Percentiles rank a stretch among this genome's conserved stretches.
Conservation (phyloP, 225 moss, liverwort and hornwort species). For the Straminergon stramineum region DNA sequence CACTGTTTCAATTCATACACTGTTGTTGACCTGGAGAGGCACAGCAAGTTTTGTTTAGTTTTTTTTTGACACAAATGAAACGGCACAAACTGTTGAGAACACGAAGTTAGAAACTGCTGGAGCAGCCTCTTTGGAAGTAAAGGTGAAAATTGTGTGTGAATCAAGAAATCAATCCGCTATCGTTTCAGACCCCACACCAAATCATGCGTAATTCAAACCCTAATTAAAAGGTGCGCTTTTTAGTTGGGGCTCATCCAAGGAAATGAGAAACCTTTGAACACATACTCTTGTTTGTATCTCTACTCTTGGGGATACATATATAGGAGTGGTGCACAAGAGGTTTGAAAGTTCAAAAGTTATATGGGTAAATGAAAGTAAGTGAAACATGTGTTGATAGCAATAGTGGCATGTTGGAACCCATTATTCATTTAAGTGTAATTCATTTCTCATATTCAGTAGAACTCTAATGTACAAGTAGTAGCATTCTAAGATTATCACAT, state of each 20-base stretch:
- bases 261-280: not conserved
- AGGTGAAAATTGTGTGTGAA: too few species aligned
- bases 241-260: too few species aligned
- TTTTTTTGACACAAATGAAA: too few species aligned
- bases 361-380: not conserved
- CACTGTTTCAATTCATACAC: not conserved
- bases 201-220: not conserved
- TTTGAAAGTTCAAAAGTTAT: not conserved
- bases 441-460: not conserved
- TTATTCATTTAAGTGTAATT: too few species aligned
- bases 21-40: not conserved
- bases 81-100: too few species aligned
- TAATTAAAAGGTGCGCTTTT: rapidly evolving
- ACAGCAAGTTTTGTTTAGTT: too few species aligned
- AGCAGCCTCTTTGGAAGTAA: too few species aligned
- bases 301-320: too few species aligned
- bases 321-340: not conserved
- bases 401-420: too few species aligned
- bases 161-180: not conserved
- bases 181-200: not conserved
- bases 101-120: not conserved
- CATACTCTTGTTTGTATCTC: not conserved
- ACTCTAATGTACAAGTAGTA: not conserved
- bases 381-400: not conserved
- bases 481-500: not conserved